Percentiles rank a stretch among this genome's conserved stretches.
These are phyloP conservation scores for Parastagonospora avenae DNA, from an alignment of 2,329 filamentous ascomycete genomes.

Conservation along the genomic window DNA sequence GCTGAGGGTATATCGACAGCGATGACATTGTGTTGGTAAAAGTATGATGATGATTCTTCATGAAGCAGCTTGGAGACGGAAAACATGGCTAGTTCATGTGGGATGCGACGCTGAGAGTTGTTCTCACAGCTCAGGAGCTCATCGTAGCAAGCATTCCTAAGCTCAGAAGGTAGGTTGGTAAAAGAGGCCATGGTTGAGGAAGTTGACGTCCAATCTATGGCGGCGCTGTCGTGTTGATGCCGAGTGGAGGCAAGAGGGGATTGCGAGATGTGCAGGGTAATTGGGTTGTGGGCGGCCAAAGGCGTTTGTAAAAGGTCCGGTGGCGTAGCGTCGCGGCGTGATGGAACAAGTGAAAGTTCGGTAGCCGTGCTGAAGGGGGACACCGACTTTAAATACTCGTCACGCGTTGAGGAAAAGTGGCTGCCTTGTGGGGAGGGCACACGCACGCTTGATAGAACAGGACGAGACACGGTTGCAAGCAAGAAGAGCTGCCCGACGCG, in stretches of 20 bases:
- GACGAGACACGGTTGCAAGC: background rate
- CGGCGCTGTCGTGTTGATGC: background rate
- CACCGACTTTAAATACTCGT: background rate
- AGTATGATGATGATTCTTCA: slow-evolving; percentile 25
- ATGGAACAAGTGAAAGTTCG: background rate
- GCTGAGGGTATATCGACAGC: slow-evolving; percentile 3
- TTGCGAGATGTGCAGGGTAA: background rate
- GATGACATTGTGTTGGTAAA: slow-evolving; percentile 23
- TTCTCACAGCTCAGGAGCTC: slow-evolving; percentile 8
- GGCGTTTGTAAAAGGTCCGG: background rate
- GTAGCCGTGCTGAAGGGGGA: background rate
- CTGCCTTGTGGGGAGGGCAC: background rate
- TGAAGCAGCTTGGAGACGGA: slow-evolving; percentile 19
- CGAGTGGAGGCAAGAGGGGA: background rate
- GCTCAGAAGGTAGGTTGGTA: slow-evolving; percentile 18
- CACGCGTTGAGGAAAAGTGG: background rate
- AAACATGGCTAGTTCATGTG: slow-evolving; percentile 15
- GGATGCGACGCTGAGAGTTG: background rate
- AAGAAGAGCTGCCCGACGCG: no score
- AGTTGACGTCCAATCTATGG: background rate
- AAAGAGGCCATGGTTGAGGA: slow-evolving; percentile 13
- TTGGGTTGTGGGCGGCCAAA: background rate
- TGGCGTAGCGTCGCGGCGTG: background rate
- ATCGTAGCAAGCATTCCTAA: slow-evolving; percentile 25
- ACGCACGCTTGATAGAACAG: background rate